Evolutionary conservation across 2,329 filamentous ascomycete species (phyloP), one percentile per base, ranked within the genome.

Genomic region (Exophiala spinifera): DNA sequence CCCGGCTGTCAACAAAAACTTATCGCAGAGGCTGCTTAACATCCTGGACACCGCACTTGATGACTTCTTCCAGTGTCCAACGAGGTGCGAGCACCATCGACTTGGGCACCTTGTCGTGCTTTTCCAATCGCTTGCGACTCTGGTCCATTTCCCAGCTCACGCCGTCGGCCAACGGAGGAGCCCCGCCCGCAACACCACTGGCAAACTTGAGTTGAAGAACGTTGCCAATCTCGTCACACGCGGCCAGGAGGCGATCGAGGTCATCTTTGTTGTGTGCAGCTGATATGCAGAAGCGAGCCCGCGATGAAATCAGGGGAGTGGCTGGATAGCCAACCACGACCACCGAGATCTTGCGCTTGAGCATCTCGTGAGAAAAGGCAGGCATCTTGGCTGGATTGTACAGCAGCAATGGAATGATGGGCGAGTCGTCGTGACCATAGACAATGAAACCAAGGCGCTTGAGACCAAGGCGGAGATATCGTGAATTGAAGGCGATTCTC

Each of bases 331-430:
- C 94, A 58, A 99, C 94, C 43, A 99, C 89, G 36, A 99, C 94
- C 48, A 97, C 89, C 0, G 92, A 94, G 64, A 99, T 97, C 74
- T 96, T 97, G 68, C 94, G 89, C 75, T 89, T 89, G 57, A 97
- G 83, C 94, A 99, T 97, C 72, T 97, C 94, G 70, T 96, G 94
- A 46, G 91, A 96, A 74, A 99, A 99, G 55, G 94, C 92, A 3
- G 92, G 89, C 80, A 99, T 96, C 77, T 99, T 99, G 66, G 89
- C 94, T n/a, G 94, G 94, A 74, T 97, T 90, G 79, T 96, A 99
- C 23, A 99, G 84, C 67, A 96, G 82, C 63, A 99, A 73, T 50
- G 94, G 94, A 64, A 99, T 91, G 65, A 99, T 97, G 53, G 94
- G 94, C 4, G 91, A 96, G 74, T 99, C 94, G 68, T 99, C 94